Evolutionary conservation across 176 grass and related monocot genomes (phyloP), one percentile per base, ranked within the genome.

Genomic region (Oropetium thomaeum): DNA sequence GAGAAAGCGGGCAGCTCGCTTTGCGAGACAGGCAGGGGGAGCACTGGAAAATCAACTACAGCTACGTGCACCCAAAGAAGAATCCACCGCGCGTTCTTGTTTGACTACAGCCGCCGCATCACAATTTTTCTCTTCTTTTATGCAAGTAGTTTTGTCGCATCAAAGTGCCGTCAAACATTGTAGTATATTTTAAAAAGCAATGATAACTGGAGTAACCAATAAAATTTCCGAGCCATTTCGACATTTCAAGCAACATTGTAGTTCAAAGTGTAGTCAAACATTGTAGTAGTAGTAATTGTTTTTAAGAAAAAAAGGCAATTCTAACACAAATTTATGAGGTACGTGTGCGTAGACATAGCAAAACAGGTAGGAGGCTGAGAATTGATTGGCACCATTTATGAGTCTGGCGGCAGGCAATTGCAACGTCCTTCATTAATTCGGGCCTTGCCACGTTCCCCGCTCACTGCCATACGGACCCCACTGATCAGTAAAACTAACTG

Each of bases 1-100:
- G 57, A 76, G 78, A 65, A 70, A 63, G 71, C 45, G 23, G 71
- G 14, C 57, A 49, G 76, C 51, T 73, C 57, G 69, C 78, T 79
- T 33, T 33, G 72, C 55, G 61, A 60, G 17, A 37, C 15, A n/a
- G 10, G 16, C 25, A 30, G 42, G 39, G 19, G 22, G 29, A 60
- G 58, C 15, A 20, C 20, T 47, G 44, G 44, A 17, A 47, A 47
- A 63, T 70, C 43, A 9, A 22, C 20, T 80, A 75, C 4, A 9
- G 16, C 20, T 80, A 75, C 4, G 34, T 35, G 2, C 77, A 76
- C 77, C 39, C 51, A 19, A 10, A 30, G 42, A 47, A n/a, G n/a
- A n/a, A n/a, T 69, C 66, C 66, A 45, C 62, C 62, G 22, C 55
- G 26, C 11, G 1, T 26, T 26, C 25, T 60, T 31, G 27, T 30